phyloP scores from a whole-genome alignment of 371 early-diverging fungal genomes.

The Batkoa obscura region DNA sequence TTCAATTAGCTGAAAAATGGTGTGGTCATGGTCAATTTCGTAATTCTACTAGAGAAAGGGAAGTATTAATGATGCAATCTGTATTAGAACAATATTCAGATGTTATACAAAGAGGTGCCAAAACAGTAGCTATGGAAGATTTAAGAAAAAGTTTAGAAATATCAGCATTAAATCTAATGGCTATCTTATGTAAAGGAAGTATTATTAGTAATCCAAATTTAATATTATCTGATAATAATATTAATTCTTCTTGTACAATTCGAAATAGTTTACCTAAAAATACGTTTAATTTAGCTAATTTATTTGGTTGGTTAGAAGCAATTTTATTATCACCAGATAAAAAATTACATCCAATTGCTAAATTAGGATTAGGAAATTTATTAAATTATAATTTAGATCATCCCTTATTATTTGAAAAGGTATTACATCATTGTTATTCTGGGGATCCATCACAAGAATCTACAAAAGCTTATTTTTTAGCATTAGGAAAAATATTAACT shows the following conservation, averaged over 20 bases:
- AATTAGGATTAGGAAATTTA: constrained; percentile 38
- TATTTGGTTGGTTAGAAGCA: constrained; percentile 40
- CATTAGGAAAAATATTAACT: constrained; percentile 42
- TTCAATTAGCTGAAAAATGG: constrained; percentile 81
- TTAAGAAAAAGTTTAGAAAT: constrained; percentile 55
- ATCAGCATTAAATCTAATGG: constrained; percentile 73
- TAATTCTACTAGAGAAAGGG: constrained; percentile 34
- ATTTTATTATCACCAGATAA: constrained; percentile 43
- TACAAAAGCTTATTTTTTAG: constrained; percentile 55
- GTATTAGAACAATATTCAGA: constrained; percentile 61
- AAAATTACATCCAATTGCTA: constrained; percentile 25
- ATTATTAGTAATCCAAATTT: background rate
- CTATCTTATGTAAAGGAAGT: constrained; percentile 51
- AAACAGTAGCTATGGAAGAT: constrained; percentile 48
- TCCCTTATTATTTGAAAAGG: constrained; percentile 34
- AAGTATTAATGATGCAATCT: constrained; percentile 48
- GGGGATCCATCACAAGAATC: constrained; percentile 34
- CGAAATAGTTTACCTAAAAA: constrained; percentile 7
- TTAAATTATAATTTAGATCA: constrained; percentile 47
- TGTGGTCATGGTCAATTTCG: constrained; percentile 65
- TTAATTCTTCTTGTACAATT: constrained; percentile 9
- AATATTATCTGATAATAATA: background rate
- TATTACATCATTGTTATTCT: constrained; percentile 53
- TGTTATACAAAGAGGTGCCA: constrained; percentile 32
- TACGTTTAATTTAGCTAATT: constrained; percentile 21